A percentile compares a stretch with the other conserved stretches of the same genome.
Evolutionary conservation across 2,329 filamentous ascomycete genomes (phyloP).

Genomic region (Talaromyces funiculosus): DNA sequence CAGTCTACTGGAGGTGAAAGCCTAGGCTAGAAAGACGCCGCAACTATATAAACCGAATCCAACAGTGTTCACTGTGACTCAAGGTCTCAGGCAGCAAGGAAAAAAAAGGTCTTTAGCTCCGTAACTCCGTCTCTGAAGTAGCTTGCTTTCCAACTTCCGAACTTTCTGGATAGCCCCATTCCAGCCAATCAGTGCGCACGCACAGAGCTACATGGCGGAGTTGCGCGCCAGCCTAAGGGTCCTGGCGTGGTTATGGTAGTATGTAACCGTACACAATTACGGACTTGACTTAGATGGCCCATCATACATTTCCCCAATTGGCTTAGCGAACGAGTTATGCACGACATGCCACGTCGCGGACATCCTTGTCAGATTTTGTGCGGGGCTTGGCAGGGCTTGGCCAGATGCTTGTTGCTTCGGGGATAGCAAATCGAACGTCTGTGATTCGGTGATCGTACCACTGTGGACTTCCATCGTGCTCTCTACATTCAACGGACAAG

Average conservation of each 20-base stretch:
- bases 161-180: not conserved
- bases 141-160: not conserved
- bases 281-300: too few species aligned
- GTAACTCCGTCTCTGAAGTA: not conserved
- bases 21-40: not conserved
- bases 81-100: not conserved
- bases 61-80: not conserved
- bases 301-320: not conserved
- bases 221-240: not conserved
- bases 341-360: not conserved
- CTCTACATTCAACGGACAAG: too few species aligned
- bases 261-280: not conserved
- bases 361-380: not conserved
- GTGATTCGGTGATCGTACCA: too few species aligned
- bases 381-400: not conserved
- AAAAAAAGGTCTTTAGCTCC: not conserved
- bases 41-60: not conserved
- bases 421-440: not conserved
- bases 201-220: not conserved
- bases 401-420: not conserved
- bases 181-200: not conserved
- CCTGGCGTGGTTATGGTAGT: not conserved
- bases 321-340: not conserved
- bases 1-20: too few species aligned
- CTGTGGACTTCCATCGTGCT: too few species aligned